phyloP scores from a whole-genome alignment of 140 eudicot genomes.

The Erigeron philadelphicus region DNA sequence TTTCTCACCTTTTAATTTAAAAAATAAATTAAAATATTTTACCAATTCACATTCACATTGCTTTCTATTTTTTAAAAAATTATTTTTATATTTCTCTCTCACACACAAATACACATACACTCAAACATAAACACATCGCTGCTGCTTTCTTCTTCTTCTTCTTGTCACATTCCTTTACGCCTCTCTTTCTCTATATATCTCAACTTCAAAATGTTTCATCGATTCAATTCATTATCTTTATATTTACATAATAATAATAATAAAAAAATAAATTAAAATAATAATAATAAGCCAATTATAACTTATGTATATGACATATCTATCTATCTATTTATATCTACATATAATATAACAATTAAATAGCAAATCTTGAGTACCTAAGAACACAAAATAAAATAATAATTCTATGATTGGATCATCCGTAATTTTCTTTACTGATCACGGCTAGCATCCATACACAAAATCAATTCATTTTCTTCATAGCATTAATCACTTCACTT shows the following conservation, averaged over 20 bases:
- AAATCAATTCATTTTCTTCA: not conserved
- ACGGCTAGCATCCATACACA: conserved; percentile 37
- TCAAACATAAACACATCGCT: conserved; percentile 15
- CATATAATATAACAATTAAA: no score
- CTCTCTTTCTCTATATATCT: conserved; percentile 14
- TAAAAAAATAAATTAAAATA: no score
- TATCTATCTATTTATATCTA: no score
- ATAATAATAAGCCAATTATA: no score
- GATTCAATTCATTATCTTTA: no score
- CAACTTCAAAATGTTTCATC: no score
- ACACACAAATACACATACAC: no score
- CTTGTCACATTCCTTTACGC: conserved; percentile 25
- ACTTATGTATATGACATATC: no score
- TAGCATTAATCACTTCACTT: conserved; percentile 17
- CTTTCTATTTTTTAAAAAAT: conserved; percentile 1
- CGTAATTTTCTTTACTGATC: conserved; percentile 39
- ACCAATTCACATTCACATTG: not conserved
- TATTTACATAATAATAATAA: no score
- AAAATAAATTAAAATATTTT: no score
- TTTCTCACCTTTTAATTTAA: no score
- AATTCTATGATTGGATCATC: conserved; percentile 42
- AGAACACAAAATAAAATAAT: not conserved
- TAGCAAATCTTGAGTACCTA: no score
- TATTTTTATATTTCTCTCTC: conserved; percentile 5
- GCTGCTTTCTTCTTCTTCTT: not conserved